Conservation (phyloP, 1,139 yeast genomes). For the Kluyveromyces marxianus region DNA sequence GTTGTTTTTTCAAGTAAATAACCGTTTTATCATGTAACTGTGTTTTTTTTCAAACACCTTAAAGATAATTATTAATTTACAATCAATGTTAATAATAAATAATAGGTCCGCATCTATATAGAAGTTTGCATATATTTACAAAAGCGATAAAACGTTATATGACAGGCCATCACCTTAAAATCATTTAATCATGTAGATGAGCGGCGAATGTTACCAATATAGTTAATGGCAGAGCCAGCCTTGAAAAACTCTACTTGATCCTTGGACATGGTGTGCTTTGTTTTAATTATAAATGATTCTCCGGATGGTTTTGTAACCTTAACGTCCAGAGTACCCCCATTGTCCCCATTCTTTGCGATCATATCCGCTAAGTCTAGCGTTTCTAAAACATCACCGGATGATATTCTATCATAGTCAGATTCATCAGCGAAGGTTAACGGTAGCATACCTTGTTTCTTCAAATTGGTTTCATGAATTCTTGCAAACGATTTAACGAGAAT, state of each 20-base stretch:
- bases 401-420: conserved; percentile 72
- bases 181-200: background rate
- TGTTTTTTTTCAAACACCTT: background rate
- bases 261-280: conserved; percentile 93
- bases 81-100: conserved; percentile 1
- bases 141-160: background rate
- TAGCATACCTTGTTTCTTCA: conserved; percentile 93
- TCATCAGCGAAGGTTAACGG: conserved; percentile 90
- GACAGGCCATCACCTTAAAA: background rate
- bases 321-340: conserved; percentile 72
- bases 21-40: too few species aligned
- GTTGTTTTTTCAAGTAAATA: too few species aligned
- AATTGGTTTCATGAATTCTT: conserved; percentile 85
- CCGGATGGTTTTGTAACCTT: conserved; percentile 74
- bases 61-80: background rate
- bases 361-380: conserved; percentile 73
- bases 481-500: conserved; percentile 94
- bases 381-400: conserved; percentile 70
- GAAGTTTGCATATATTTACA: background rate
- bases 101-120: background rate
- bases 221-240: conserved; percentile 95
- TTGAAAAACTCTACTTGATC: conserved; percentile 94
- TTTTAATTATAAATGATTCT: conserved; percentile 54
- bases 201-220: conserved; percentile 49
- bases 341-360: conserved; percentile 74